Conservation (phyloP, 2,329 filamentous ascomycete species). For the Xylaria sp. region DNA sequence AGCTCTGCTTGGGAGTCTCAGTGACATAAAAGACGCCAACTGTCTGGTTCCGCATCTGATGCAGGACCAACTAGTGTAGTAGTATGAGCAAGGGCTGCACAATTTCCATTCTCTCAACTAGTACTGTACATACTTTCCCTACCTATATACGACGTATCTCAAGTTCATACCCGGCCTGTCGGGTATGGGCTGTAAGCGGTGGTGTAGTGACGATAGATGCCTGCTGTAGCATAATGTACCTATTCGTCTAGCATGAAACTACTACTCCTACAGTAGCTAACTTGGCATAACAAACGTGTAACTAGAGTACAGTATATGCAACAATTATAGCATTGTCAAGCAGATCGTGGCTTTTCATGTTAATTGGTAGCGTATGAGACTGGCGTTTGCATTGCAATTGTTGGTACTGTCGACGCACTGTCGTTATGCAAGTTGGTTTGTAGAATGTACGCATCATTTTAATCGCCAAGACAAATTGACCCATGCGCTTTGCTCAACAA, state of each 20-base stretch:
- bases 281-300: constrained; percentile 13
- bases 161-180: constrained; percentile 3
- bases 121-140: neutral
- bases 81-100: neutral
- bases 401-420: constrained; percentile 29
- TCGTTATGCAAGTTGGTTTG: constrained; percentile 36
- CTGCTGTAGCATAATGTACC: neutral
- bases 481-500: constrained; percentile 21
- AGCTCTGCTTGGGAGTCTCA: constrained; percentile 5
- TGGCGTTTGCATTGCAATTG: constrained; percentile 23
- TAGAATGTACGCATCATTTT: constrained; percentile 18
- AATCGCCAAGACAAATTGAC: constrained; percentile 17
- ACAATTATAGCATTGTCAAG: constrained; percentile 5
- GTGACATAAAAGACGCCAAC: constrained; percentile 11
- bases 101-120: neutral
- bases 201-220: neutral
- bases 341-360: constrained; percentile 27
- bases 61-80: no score
- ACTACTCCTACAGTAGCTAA: neutral
- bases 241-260: neutral
- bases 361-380: constrained; percentile 6
- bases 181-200: constrained; percentile 3
- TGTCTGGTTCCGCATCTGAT: constrained; percentile 12
- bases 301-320: constrained; percentile 3
- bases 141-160: neutral